Evolutionary conservation across 495 filamentous ascomycete genomes (phyloP).

Genomic region (Xylaria grammica): DNA sequence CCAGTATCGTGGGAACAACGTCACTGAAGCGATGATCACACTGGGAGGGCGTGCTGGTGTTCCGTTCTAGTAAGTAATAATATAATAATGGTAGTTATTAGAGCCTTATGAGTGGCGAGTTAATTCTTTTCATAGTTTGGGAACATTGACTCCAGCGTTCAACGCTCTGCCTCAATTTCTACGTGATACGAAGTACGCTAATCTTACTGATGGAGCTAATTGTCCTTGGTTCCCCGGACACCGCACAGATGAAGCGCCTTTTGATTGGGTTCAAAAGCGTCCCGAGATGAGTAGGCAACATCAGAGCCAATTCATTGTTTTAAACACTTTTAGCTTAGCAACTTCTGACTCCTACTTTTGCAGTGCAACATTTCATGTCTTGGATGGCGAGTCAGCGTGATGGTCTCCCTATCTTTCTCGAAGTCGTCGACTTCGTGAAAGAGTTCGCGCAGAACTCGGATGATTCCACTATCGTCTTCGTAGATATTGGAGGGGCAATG

Average conservation of each 20-base stretch:
- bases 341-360: too few relatives aligned
- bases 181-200: conserved; percentile 6
- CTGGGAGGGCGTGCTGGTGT: conserved; percentile 34
- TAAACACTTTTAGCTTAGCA: too few relatives aligned
- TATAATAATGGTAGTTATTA: background rate
- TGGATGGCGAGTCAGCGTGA: conserved; percentile 24
- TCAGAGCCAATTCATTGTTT: too few relatives aligned
- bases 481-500: conserved; percentile 34
- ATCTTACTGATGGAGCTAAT: background rate
- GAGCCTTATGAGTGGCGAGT: too few relatives aligned
- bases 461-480: conserved; percentile 18
- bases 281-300: conserved; percentile 1
- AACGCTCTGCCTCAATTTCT: conserved; percentile 38
- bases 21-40: conserved; percentile 36
- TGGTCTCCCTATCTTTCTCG: conserved; percentile 22
- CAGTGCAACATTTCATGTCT: background rate
- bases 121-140: conserved; percentile 32
- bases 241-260: conserved; percentile 7
- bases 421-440: conserved; percentile 23
- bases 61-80: conserved; percentile 35
- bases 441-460: conserved; percentile 6
- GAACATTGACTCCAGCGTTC: conserved; percentile 33
- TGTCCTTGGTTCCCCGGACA: conserved; percentile 27
- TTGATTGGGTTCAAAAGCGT: conserved; percentile 35
- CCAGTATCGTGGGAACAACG: conserved; percentile 38